Conservation (phyloP, 306 rosid genomes). For the Sicyos edulis region DNA sequence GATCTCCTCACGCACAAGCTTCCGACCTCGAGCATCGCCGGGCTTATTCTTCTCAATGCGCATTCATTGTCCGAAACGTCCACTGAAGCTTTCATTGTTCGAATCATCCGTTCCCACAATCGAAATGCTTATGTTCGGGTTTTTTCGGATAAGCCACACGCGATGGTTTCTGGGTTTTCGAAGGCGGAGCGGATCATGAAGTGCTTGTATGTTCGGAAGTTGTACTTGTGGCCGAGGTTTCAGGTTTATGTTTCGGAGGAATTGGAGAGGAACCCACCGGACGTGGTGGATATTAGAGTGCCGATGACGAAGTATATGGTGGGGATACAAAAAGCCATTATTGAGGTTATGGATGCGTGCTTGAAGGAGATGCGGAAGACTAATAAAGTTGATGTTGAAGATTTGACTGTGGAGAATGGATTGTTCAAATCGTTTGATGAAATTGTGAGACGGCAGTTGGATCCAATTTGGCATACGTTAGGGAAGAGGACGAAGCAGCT, state of each 20-base stretch:
- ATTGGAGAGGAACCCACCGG: slow-evolving; percentile 71
- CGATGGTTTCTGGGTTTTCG: slow-evolving; percentile 86
- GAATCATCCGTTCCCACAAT: slow-evolving; percentile 63
- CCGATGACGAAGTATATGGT: too few species aligned
- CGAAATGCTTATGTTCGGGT: slow-evolving; percentile 53
- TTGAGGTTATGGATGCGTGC: slow-evolving; percentile 97
- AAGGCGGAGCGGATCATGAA: slow-evolving; percentile 73
- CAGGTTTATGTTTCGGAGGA: slow-evolving; percentile 74
- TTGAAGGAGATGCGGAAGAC: slow-evolving; percentile 99
- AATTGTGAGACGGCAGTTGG: slow-evolving; percentile 86
- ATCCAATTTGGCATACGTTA: slow-evolving; percentile 95
- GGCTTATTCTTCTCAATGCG: slow-evolving; percentile 52
- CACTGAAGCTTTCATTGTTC: slow-evolving; percentile 74
- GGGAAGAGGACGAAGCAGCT: slow-evolving; percentile 93
- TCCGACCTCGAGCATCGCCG: slow-evolving; percentile 54
- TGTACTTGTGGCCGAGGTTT: slow-evolving; percentile 90
- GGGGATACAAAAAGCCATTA: slow-evolving; percentile 72
- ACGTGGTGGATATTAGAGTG: too few species aligned
- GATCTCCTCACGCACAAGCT: too few species aligned
- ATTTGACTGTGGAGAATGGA: slow-evolving; percentile 82
- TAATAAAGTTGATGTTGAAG: slow-evolving; percentile 90
- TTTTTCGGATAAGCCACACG: slow-evolving; percentile 74
- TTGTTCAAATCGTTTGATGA: slow-evolving; percentile 93
- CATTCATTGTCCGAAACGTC: slow-evolving; percentile 76
- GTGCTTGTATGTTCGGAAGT: slow-evolving; percentile 46